phyloP scores from a whole-genome alignment of 805 yeast species.

The Nakazawaea laoshanensis region DNA sequence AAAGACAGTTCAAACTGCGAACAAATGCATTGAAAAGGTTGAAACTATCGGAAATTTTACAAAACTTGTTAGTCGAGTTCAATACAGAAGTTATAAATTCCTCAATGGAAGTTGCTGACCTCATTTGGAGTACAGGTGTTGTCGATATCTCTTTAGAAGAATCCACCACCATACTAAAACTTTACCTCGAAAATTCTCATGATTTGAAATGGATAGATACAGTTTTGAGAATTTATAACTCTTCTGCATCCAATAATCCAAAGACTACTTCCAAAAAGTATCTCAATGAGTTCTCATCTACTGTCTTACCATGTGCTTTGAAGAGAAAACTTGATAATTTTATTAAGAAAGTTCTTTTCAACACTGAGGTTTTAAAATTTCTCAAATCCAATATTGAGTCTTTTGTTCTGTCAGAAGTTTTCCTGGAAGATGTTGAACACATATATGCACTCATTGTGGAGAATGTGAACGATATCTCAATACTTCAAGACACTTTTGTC shows the following conservation, averaged over 20 bases:
- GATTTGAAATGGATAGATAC: constrained; percentile 15
- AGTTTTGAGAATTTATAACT: constrained; percentile 14
- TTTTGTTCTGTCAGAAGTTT: neutral
- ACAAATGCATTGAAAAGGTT: constrained; percentile 31
- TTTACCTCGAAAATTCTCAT: neutral
- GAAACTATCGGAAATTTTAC: constrained; percentile 29
- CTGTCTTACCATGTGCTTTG: constrained; percentile 18
- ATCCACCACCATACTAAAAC: constrained; percentile 1
- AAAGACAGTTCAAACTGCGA: constrained; percentile 22
- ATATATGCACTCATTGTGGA: constrained; percentile 23
- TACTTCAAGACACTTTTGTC: constrained; percentile 42
- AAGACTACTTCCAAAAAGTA: constrained; percentile 15
- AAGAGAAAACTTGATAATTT: no score
- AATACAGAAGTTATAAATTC: constrained; percentile 14
- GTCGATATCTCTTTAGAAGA: constrained; percentile 13
- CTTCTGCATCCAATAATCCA: constrained; percentile 3
- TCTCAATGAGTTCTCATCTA: constrained; percentile 16
- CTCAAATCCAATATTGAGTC: constrained; percentile 22
- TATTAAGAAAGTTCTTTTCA: constrained; percentile 19
- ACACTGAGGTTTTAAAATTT: constrained; percentile 15
- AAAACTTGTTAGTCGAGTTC: constrained; percentile 15
- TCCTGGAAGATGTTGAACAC: constrained; percentile 7
- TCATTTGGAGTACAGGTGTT: constrained; percentile 13
- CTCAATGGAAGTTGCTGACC: constrained; percentile 14
- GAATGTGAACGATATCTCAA: constrained; percentile 22